phyloP scores from a whole-genome alignment of 371 early-diverging fungal genomes.

The Gilbertella persicaria region DNA sequence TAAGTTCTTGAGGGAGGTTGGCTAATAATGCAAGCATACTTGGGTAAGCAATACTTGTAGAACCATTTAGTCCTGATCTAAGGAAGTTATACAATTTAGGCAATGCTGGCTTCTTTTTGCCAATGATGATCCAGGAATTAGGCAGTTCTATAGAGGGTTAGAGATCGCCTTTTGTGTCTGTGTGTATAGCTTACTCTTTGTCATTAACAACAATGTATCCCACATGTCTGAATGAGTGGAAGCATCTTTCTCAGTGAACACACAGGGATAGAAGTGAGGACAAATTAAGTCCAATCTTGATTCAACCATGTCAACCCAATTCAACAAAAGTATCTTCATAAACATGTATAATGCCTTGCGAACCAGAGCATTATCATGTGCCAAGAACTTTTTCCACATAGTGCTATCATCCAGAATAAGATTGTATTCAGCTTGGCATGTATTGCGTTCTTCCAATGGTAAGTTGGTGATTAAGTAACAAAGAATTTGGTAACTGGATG shows the following conservation, averaged over 20 bases:
- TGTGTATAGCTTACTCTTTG: constrained; percentile 72
- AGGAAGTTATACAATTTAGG: constrained; percentile 68
- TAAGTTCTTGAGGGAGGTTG: constrained; percentile 55
- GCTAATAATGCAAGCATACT: constrained; percentile 71
- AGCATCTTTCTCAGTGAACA: constrained; percentile 58
- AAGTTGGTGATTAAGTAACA: constrained; percentile 54
- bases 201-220: constrained; percentile 63
- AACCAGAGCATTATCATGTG: constrained; percentile 44
- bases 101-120: constrained; percentile 66
- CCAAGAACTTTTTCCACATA: constrained; percentile 49
- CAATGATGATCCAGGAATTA: constrained; percentile 63
- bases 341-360: constrained; percentile 57
- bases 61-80: constrained; percentile 66
- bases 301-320: constrained; percentile 47
- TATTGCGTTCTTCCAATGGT: constrained; percentile 37
- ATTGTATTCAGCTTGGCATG: constrained; percentile 44
- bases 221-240: constrained; percentile 60
- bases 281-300: constrained; percentile 51
- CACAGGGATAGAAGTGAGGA: constrained; percentile 48
- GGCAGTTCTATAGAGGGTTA: constrained; percentile 60
- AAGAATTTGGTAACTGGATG: constrained; percentile 52
- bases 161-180: no score
- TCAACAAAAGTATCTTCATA: constrained; percentile 34
- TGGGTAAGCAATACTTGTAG: constrained; percentile 63
- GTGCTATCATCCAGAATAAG: constrained; percentile 48